Evolutionary conservation across 768 basidiomycete genomes (phyloP).

Genomic region (Hortiboletus flavorubellus): DNA sequence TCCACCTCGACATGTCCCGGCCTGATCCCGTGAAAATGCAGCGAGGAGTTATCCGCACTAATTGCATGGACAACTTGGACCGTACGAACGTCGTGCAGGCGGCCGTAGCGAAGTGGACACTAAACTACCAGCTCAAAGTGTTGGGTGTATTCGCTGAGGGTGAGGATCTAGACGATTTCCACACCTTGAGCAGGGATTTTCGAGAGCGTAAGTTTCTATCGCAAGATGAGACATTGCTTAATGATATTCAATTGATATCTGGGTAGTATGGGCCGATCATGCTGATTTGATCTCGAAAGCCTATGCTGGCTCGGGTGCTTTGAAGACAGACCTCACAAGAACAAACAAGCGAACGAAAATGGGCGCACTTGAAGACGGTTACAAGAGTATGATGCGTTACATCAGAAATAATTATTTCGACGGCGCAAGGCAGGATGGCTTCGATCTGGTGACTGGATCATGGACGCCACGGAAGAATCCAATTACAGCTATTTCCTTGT

Average conservation of each 20-base stretch:
- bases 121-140: constrained; percentile 72
- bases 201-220: constrained; percentile 67
- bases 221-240: background rate
- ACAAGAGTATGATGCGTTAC: constrained; percentile 82
- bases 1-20: constrained; percentile 56
- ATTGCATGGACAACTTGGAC: constrained; percentile 97
- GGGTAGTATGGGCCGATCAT: constrained; percentile 94
- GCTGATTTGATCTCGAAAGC: constrained; percentile 87
- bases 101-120: constrained; percentile 80
- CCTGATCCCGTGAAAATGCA: constrained; percentile 57
- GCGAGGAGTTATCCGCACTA: constrained; percentile 80
- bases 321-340: constrained; percentile 96
- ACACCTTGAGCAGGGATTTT: constrained; percentile 76
- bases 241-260: constrained; percentile 6
- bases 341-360: constrained; percentile 85
- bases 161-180: constrained; percentile 79
- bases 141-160: constrained; percentile 68
- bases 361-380: constrained; percentile 80
- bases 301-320: constrained; percentile 91
- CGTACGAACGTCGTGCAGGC: constrained; percentile 97
- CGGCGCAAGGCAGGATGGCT: constrained; percentile 90
- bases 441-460: constrained; percentile 87
- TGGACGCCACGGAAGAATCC: constrained; percentile 85
- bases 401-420: constrained; percentile 97
- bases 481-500: constrained; percentile 62